phyloP scores from a whole-genome alignment of 2,329 filamentous ascomycete species.

The Alternaria dauci region DNA sequence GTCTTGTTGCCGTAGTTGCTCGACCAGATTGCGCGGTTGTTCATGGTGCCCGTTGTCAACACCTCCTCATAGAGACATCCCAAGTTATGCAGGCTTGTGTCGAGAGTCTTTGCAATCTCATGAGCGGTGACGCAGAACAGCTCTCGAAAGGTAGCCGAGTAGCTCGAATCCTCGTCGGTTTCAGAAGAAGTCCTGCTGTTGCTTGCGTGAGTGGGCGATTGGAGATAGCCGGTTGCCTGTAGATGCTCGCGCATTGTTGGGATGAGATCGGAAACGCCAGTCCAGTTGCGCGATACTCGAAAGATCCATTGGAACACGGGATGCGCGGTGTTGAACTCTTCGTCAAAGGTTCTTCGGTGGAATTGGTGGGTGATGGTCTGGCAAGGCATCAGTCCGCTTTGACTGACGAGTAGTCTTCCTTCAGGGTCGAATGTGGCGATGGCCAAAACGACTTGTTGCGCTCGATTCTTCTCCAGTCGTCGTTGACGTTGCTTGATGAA shows the following conservation, averaged over 20 bases:
- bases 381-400: slow-evolving; percentile 73
- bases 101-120: slow-evolving; percentile 73
- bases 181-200: slow-evolving; percentile 32
- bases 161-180: slow-evolving; percentile 68
- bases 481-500: slow-evolving; percentile 50
- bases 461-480: slow-evolving; percentile 54
- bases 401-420: slow-evolving; percentile 73
- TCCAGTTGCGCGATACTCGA: slow-evolving; percentile 81
- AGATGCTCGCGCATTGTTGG: slow-evolving; percentile 77
- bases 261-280: slow-evolving; percentile 71
- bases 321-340: slow-evolving; percentile 78
- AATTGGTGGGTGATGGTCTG: slow-evolving; percentile 77
- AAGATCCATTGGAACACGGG: slow-evolving; percentile 89
- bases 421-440: slow-evolving; percentile 72
- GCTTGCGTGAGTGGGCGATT: slow-evolving; percentile 25
- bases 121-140: slow-evolving; percentile 82
- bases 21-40: slow-evolving; percentile 65
- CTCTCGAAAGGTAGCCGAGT: slow-evolving; percentile 80
- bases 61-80: slow-evolving; percentile 81
- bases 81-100: slow-evolving; percentile 67
- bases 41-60: slow-evolving; percentile 70
- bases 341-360: slow-evolving; percentile 64
- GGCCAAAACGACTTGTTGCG: slow-evolving; percentile 64
- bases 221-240: slow-evolving; percentile 56
- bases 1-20: slow-evolving; percentile 27